Percentiles rank a stretch among this genome's conserved stretches.
Conservation (phyloP, 257 asterid genomes). For the Cruciata laevipes region DNA sequence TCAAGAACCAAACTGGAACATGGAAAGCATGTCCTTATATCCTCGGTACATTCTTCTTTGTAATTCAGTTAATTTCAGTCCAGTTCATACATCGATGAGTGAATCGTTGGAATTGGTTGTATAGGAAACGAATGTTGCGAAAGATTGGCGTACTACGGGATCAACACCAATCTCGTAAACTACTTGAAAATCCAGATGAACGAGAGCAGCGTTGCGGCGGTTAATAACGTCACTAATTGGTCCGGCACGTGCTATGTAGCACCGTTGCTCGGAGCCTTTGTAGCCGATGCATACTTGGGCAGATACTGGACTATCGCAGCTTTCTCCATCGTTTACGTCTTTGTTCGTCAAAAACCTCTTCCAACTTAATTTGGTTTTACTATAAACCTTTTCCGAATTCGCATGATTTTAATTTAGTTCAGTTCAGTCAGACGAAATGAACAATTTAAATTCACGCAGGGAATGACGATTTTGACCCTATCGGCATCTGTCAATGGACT, state of each 20-base stretch:
- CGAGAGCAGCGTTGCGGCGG: conserved; percentile 48
- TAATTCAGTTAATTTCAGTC: background rate
- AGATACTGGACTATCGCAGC: conserved; percentile 70
- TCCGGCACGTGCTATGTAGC: conserved; percentile 69
- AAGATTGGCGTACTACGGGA: conserved; percentile 72
- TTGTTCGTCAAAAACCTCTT: conserved; percentile 28
- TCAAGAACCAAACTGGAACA: conserved; percentile 46
- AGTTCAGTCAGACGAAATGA: no score
- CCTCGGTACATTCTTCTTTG: conserved; percentile 31
- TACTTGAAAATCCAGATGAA: conserved; percentile 51
- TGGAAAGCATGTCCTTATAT: conserved; percentile 80
- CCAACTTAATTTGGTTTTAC: background rate
- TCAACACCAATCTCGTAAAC: conserved; percentile 60
- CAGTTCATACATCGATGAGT: no score
- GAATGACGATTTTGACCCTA: conserved; percentile 53
- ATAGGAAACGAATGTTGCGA: conserved; percentile 73
- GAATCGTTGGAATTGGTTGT: conserved; percentile 1
- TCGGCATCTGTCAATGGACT: conserved; percentile 51
- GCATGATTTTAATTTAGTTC: no score
- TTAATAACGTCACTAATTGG: conserved; percentile 62
- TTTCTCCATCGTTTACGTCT: conserved; percentile 53
- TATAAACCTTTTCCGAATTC: no score
- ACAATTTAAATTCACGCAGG: conserved; percentile 30
- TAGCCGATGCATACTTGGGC: conserved; percentile 69
- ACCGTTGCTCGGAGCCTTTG: conserved; percentile 62